Evolutionary conservation across 306 rosid species (phyloP).

Genomic region (Glycine tomentella): DNA sequence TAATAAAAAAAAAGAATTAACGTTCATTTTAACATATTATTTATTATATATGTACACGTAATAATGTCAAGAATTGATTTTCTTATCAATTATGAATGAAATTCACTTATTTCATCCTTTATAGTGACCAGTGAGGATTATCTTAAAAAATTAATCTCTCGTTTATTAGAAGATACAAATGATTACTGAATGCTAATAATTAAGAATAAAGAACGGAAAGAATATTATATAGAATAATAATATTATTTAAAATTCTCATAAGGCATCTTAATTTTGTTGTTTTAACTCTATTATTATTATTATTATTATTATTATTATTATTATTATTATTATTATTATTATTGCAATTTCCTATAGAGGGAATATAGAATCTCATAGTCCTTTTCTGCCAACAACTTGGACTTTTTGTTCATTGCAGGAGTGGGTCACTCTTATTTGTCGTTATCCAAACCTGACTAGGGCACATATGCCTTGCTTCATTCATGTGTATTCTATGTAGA

Average conservation of each 20-base stretch:
- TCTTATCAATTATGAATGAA: neutral
- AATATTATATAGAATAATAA: neutral
- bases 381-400: constrained; percentile 43
- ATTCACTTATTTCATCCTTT: neutral
- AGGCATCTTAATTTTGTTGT: neutral
- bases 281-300: neutral
- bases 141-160: neutral
- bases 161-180: neutral
- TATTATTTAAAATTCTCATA: neutral
- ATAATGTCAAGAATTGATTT: neutral
- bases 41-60: neutral
- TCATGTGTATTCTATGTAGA: constrained; percentile 27
- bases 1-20: neutral
- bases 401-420: neutral
- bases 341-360: constrained; percentile 21
- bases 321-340: neutral
- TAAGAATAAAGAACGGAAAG: neutral
- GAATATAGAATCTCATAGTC: constrained; percentile 41
- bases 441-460: constrained; percentile 32
- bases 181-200: neutral
- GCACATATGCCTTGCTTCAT: constrained; percentile 50
- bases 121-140: neutral
- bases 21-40: neutral
- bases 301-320: too few relatives aligned
- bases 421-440: constrained; percentile 33